Evolutionary conservation across 805 yeast species (phyloP).

Genomic region (Zygosaccharomyces kombuchaensis): DNA sequence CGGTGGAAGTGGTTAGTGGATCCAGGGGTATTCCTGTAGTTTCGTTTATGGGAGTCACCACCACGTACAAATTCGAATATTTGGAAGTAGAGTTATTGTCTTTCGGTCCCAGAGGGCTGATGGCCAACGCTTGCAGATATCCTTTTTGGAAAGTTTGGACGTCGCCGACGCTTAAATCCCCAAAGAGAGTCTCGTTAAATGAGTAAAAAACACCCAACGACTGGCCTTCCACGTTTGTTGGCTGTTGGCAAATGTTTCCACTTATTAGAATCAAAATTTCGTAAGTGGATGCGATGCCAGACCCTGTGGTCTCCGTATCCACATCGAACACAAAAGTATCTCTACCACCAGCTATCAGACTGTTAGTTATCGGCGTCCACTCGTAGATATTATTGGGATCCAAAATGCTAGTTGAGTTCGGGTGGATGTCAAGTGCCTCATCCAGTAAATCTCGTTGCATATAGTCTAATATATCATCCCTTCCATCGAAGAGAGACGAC

Average conservation of each 20-base stretch:
- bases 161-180: conserved; percentile 15
- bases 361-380: conserved; percentile 34
- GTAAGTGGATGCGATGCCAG: conserved; percentile 17
- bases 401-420: conserved; percentile 8
- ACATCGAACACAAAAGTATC: conserved; percentile 26
- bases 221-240: conserved; percentile 19
- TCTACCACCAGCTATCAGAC: conserved; percentile 23
- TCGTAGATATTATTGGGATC: conserved; percentile 30
- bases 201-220: conserved; percentile 25
- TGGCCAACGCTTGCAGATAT: conserved; percentile 30
- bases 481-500: not conserved
- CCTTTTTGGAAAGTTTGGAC: conserved; percentile 24
- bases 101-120: conserved; percentile 18
- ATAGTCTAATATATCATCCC: conserved; percentile 1
- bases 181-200: conserved; percentile 24
- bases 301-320: conserved; percentile 14
- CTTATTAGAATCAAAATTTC: conserved; percentile 33
- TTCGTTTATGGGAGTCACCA: conserved; percentile 24
- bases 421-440: not conserved
- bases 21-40: conserved; percentile 18
- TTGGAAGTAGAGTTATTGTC: conserved; percentile 15
- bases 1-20: not conserved
- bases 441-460: not conserved
- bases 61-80: conserved; percentile 26
- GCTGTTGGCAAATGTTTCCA: conserved; percentile 34